Percentiles rank a stretch among this genome's conserved stretches.
Evolutionary conservation across 2,329 filamentous ascomycete species (phyloP).

Genomic region (Penicillium sp.): DNA sequence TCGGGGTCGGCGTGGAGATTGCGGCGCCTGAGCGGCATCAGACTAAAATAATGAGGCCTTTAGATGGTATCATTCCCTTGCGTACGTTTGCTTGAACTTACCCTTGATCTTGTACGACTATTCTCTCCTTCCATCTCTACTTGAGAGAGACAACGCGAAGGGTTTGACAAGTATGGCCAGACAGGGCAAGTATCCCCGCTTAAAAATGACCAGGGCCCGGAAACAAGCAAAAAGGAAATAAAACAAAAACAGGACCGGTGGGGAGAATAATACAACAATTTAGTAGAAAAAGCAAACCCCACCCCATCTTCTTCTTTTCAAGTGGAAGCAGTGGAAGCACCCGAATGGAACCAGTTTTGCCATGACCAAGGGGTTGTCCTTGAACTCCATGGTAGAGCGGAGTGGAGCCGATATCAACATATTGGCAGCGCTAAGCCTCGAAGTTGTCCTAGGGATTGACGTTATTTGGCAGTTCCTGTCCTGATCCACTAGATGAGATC

Average conservation of each 20-base stretch:
- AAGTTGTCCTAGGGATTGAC: neutral
- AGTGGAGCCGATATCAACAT: conserved; percentile 7
- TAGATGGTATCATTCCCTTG: neutral
- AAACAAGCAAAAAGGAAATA: neutral
- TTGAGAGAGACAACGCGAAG: neutral
- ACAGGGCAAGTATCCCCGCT: neutral
- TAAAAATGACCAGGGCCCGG: no score
- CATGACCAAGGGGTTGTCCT: conserved; percentile 17
- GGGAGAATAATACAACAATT: neutral
- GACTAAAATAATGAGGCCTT: conserved; percentile 5
- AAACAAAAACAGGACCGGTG: neutral
- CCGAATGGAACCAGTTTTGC: conserved; percentile 11
- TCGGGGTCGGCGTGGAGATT: conserved; percentile 1
- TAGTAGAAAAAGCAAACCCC: neutral
- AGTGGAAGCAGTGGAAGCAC: no score
- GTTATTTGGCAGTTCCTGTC: conserved; percentile 17
- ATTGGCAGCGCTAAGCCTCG: neutral
- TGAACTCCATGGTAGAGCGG: conserved; percentile 11
- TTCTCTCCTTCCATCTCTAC: neutral
- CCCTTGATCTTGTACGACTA: conserved; percentile 13
- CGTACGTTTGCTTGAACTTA: conserved; percentile 4
- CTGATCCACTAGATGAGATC: conserved; percentile 3
- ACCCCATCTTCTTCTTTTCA: no score
- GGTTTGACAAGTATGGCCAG: neutral
- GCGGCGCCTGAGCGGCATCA: conserved; percentile 1